Percentiles rank a stretch among this genome's conserved stretches.
These are phyloP conservation scores for Botrytis deweyae DNA, from an alignment of 2,329 filamentous ascomycete genomes.

Conservation along the genomic window DNA sequence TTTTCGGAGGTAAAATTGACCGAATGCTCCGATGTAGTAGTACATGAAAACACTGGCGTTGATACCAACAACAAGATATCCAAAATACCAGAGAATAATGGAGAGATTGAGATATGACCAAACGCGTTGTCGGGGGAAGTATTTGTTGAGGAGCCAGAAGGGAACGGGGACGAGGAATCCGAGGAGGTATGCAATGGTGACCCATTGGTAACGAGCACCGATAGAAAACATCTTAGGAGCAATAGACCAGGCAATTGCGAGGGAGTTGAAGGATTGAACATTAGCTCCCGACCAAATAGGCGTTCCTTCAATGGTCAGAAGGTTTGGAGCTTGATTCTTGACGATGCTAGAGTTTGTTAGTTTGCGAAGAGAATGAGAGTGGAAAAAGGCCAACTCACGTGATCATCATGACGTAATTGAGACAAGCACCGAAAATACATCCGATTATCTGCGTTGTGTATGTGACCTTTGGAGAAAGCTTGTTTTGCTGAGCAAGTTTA, in stretches of 20 bases:
- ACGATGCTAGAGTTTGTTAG: slow-evolving; percentile 61
- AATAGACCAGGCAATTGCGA: slow-evolving; percentile 72
- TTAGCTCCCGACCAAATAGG: slow-evolving; percentile 64
- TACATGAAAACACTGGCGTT: slow-evolving; percentile 69
- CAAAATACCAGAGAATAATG: slow-evolving; percentile 64
- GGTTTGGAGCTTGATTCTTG: slow-evolving; percentile 61
- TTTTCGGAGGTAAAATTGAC: slow-evolving; percentile 68
- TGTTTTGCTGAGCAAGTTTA: slow-evolving; percentile 52
- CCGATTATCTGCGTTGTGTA: slow-evolving; percentile 46
- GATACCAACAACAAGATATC: slow-evolving; percentile 64
- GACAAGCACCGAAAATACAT: slow-evolving; percentile 44
- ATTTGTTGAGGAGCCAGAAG: slow-evolving; percentile 54
- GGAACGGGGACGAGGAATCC: slow-evolving; percentile 61
- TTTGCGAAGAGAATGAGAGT: slow-evolving; percentile 42
- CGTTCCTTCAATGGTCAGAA: slow-evolving; percentile 58
- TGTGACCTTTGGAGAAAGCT: slow-evolving; percentile 42
- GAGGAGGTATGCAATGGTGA: slow-evolving; percentile 73
- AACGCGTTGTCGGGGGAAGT: slow-evolving; percentile 56
- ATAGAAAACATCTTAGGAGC: slow-evolving; percentile 67
- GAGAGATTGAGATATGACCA: slow-evolving; percentile 68
- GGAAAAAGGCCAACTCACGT: slow-evolving; percentile 38
- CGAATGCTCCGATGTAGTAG: slow-evolving; percentile 64
- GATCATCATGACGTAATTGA: slow-evolving; percentile 61
- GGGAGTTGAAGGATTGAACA: slow-evolving; percentile 59
- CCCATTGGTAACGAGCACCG: slow-evolving; percentile 58